Evolutionary conservation across 2,329 filamentous ascomycete genomes (phyloP), one percentile per base, ranked within the genome.

Genomic region (Colletotrichum orbiculare): DNA sequence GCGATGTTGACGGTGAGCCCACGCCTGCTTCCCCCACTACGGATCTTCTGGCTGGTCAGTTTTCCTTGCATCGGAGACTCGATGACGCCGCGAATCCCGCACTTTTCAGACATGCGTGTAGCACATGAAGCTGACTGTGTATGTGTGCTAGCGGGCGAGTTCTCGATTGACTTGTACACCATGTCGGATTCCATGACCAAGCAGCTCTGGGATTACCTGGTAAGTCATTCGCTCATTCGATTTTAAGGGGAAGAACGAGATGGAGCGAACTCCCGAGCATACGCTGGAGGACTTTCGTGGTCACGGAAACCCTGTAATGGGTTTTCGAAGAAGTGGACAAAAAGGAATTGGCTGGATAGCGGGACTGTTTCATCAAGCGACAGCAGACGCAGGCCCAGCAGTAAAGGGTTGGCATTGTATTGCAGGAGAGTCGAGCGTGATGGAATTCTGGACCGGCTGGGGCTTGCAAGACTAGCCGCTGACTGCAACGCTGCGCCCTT

Each of bases 151-250:
- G 94, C 94, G 74, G 96, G 96, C 74, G 96, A 99, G 81, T 99
- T 99, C 82, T 96, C 97, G 67, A 95, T 99, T 71, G 96, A 99
- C 75, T 86, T 99, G 64, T 98, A 97, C 81, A 98, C 96, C n/a
- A 88, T 99, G 69, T 94, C 96, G 1, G 96, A 98, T 70, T 81
- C 83, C 35, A 85, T 98, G 42, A 91, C 96, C 75, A 96, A 96
- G 79, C 94, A 93, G 88, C 89, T 99, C 66, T 98, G 95, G 95
- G 95, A 97, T 67, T 96, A 96, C 75, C 75, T 88, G 71, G 85
- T 84, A 76, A 76, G 53, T 65, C 46, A 49, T 46, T 48, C 47
- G 41, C 50, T 56, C 42, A 35, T 65, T 34, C 55, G 61, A 38
- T 25, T 45, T 17, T 67, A 55, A 41, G 49, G 12, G 49, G 38